Percentiles rank a stretch among this genome's conserved stretches.
Evolutionary conservation across 176 grass and related monocot genomes (phyloP).

Genomic region (Oryza rufipogon): DNA sequence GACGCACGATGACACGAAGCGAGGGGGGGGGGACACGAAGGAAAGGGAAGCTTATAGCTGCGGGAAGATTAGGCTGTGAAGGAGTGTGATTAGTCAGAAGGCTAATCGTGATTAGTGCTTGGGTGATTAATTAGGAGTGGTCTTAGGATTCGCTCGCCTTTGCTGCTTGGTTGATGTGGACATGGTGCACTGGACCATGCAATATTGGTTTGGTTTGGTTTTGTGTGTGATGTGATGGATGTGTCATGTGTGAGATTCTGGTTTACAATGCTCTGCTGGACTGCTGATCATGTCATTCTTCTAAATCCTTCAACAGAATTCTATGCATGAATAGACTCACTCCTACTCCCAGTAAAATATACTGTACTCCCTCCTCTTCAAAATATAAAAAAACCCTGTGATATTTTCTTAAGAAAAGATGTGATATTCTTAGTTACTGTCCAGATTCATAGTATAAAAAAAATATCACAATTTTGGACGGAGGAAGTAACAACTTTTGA

Average conservation of each 20-base stretch:
- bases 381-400: too few relatives aligned
- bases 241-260: not conserved
- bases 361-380: too few relatives aligned
- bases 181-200: constrained; percentile 18
- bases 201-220: not conserved
- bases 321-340: not conserved
- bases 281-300: not conserved
- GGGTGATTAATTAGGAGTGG: not conserved
- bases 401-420: too few relatives aligned
- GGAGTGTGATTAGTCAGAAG: not conserved
- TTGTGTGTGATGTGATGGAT: not conserved
- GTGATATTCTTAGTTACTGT: too few relatives aligned
- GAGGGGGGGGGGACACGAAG: not conserved
- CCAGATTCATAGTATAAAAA: too few relatives aligned
- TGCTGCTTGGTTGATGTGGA: not conserved
- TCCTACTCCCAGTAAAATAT: too few relatives aligned
- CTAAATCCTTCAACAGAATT: not conserved
- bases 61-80: not conserved
- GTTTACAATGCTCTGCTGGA: not conserved
- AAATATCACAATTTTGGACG: too few relatives aligned
- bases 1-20: not conserved
- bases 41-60: constrained; percentile 20
- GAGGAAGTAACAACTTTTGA: too few relatives aligned
- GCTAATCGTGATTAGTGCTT: not conserved
- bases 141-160: constrained; percentile 48